A percentile compares a stretch with the other conserved stretches of the same genome.
These are phyloP conservation scores for Citrus mangshanensis DNA, from an alignment of 345 rosid species.

Conservation along the genomic window DNA sequence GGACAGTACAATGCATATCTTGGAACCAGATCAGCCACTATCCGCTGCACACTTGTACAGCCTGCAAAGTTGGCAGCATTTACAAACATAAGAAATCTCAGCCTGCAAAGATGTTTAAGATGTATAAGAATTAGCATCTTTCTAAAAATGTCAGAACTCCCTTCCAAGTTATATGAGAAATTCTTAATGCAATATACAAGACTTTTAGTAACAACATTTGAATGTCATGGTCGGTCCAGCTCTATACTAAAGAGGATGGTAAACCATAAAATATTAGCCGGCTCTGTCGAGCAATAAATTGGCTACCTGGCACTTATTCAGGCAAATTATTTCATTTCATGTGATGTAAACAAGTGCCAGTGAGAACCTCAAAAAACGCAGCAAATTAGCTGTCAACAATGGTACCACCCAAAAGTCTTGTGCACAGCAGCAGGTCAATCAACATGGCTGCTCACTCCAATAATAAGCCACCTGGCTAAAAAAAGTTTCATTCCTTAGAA, in stretches of 20 bases:
- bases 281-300: neutral
- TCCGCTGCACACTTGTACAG: slow-evolving; percentile 80
- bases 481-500: neutral
- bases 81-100: slow-evolving; percentile 10
- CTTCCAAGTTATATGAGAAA: neutral
- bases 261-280: neutral
- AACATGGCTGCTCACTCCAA: neutral
- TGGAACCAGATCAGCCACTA: slow-evolving; percentile 85
- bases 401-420: neutral
- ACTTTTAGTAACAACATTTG: neutral
- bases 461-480: neutral
- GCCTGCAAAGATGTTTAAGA: neutral
- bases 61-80: slow-evolving; percentile 47
- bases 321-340: neutral
- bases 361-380: neutral
- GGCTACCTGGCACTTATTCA: neutral
- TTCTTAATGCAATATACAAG: neutral
- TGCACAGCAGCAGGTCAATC: neutral
- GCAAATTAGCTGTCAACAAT: neutral
- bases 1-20: slow-evolving; percentile 80
- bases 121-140: neutral
- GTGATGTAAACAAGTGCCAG: neutral
- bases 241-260: neutral
- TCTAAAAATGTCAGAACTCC: neutral
- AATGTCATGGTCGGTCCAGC: neutral